Evolutionary conservation across 169 alveolate genomes (phyloP).

Genomic region (Besnoitia besnoiti): DNA sequence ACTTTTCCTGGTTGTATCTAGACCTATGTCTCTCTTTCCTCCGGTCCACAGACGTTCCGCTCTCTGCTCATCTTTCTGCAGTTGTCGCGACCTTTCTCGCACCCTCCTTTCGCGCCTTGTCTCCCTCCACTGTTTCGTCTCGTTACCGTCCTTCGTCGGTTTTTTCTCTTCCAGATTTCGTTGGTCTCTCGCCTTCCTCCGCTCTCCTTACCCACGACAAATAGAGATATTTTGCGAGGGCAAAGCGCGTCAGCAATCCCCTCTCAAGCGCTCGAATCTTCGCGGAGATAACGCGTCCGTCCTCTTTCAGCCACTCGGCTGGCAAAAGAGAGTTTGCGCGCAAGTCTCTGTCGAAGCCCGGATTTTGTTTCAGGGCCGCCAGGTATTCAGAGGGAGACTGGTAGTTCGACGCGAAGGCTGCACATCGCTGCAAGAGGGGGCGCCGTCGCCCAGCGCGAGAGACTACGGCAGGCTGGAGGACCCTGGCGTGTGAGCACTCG

Average conservation of each 20-base stretch:
- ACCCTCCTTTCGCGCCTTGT: too few relatives aligned
- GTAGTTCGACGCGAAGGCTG: neutral
- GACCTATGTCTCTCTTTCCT: too few relatives aligned
- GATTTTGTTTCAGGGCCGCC: neutral
- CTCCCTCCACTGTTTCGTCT: neutral
- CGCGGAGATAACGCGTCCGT: neutral
- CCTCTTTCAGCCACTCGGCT: neutral
- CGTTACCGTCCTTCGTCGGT: neutral
- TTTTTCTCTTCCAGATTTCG: neutral
- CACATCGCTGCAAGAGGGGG: neutral
- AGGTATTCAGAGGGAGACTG: neutral
- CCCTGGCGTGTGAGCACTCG: neutral
- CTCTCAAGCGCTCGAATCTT: conserved; percentile 22
- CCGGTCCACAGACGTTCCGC: too few relatives aligned
- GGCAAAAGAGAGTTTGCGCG: neutral
- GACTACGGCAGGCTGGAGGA: neutral
- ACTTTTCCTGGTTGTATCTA: too few relatives aligned
- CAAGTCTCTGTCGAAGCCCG: neutral
- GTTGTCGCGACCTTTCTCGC: too few relatives aligned
- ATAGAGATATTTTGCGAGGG: neutral
- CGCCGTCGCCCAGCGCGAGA: neutral
- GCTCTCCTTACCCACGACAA: neutral
- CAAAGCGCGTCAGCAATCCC: neutral
- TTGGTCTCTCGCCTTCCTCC: neutral
- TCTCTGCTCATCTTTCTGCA: too few relatives aligned